Percentiles rank a stretch among this genome's conserved stretches.
These are phyloP conservation scores for Plasmodium vivax DNA, from an alignment of 169 alveolate species.

Conservation along the genomic window DNA sequence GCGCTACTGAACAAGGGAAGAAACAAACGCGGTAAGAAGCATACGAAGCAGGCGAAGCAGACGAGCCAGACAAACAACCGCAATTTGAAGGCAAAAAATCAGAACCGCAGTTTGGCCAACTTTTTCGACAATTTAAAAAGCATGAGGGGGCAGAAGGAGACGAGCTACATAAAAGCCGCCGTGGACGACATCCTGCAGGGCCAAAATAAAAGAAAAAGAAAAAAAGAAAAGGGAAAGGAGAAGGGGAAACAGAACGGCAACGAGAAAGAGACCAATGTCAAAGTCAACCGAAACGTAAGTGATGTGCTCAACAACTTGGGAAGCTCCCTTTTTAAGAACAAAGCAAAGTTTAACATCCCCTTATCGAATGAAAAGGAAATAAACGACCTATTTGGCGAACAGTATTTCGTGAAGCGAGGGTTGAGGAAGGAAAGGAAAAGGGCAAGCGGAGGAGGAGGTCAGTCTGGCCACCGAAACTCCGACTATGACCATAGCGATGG, in stretches of 20 bases:
- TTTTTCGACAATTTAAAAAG: slow-evolving; percentile 39
- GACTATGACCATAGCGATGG: background rate
- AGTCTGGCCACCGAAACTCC: background rate
- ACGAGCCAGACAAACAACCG: too few relatives aligned
- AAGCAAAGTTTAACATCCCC: slow-evolving; percentile 9
- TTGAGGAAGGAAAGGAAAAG: slow-evolving; percentile 19
- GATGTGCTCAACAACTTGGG: slow-evolving; percentile 24
- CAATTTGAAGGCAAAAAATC: slow-evolving; percentile 2
- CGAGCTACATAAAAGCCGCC: background rate
- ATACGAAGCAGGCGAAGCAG: background rate
- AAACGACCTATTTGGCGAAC: slow-evolving; percentile 44
- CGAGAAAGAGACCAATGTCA: background rate
- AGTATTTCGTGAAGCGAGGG: slow-evolving; percentile 36
- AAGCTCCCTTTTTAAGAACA: slow-evolving; percentile 4
- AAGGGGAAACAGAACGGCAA: background rate
- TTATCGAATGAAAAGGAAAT: slow-evolving; percentile 48
- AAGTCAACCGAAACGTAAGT: background rate
- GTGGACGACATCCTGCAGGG: slow-evolving; percentile 5
- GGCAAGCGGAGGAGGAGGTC: slow-evolving; percentile 12
- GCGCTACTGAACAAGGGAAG: background rate
- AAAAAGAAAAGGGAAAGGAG: too few relatives aligned
- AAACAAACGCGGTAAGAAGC: background rate
- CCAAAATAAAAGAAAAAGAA: background rate
- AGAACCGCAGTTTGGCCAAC: background rate
- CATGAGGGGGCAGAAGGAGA: slow-evolving; percentile 28